A percentile compares a stretch with the other conserved stretches of the same genome.
These are phyloP conservation scores for Rhamnella rubrinervis DNA, from an alignment of 331 rosid genomes.

Conservation along the genomic window DNA sequence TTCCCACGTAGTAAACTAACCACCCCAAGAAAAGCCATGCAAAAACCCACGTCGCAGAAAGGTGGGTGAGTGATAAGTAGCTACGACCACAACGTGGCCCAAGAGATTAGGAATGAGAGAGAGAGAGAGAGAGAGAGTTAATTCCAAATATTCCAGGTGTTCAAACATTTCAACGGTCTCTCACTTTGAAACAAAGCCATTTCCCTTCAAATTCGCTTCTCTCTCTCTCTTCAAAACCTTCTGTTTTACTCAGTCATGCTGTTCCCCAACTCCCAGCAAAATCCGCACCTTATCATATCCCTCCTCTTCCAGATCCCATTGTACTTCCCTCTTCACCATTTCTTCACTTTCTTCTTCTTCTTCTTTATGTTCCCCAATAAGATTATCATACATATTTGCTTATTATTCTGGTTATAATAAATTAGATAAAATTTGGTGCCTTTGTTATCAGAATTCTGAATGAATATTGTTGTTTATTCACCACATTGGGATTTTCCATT, in stretches of 20 bases:
- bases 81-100: constrained; percentile 24
- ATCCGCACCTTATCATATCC: constrained; percentile 36
- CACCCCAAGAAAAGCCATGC: too few relatives aligned
- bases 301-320: constrained; percentile 27
- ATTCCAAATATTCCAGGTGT: neutral
- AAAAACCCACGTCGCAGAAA: too few relatives aligned
- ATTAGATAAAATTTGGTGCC: too few relatives aligned
- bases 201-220: constrained; percentile 11
- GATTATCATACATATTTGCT: too few relatives aligned
- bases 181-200: neutral
- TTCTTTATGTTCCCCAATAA: neutral
- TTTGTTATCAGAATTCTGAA: too few relatives aligned
- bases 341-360: neutral
- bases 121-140: too few relatives aligned
- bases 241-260: constrained; percentile 47
- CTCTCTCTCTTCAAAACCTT: neutral
- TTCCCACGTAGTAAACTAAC: too few relatives aligned
- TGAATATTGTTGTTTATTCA: neutral
- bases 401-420: too few relatives aligned
- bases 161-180: constrained; percentile 36
- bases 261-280: constrained; percentile 30
- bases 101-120: constrained; percentile 18
- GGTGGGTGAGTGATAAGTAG: too few relatives aligned
- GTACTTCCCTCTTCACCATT: too few relatives aligned
- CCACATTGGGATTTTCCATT: neutral